Base-by-base conservation (phyloP, 306 rosid species). In the Spatholobus suberectus region DNA sequence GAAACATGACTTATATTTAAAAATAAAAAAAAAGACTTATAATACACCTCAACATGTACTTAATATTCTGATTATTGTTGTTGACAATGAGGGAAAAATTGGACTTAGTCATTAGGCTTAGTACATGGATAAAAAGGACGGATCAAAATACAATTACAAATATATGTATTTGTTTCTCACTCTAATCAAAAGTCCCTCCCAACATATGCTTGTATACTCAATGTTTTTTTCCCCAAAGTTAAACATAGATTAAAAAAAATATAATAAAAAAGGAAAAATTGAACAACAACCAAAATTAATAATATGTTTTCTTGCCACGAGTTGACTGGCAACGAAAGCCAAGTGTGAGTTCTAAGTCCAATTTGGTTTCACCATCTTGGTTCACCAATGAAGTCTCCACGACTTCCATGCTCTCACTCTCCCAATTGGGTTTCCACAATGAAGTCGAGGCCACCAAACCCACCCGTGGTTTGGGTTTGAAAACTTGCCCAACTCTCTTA, bases 301-400 rank as follows among this genome's bases (percentile, higher is more conserved):
- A 24, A 12, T 27, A 18, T 15, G 10, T 40, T 47, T 20, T 38
- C 8, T 38, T 18, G 15, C 1, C 29, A 3, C n/a, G 4, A 13
- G 24, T 61, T 46, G 75, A 35, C 27, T 83, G 24, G 38, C 75
- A 26, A 40, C 26, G 6, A 40, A 83, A 73, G 18, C 83, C 89
- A 5, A 92, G 88, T 11, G 82, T 80, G 72, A 90, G 85, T 3
- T 90, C 87, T 82, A 90, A 63, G 37, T 86, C 59, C 14, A 88
- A 24, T 51, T 46, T 70, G 0, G 49, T 75, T 15, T 73, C 80
- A 3, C 3, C n/a, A 2, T 24, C 55, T 72, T 65, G 82, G 78
- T 27, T 55, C 23, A 24, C 15, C 15, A 57, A 49, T 3, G 86
- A 63, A 51, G 80, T 44, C 78, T 88, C 82, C 38, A 52, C 79